Base-by-base conservation (phyloP, 306 rosid species). In the Mucuna pruriens region DNA sequence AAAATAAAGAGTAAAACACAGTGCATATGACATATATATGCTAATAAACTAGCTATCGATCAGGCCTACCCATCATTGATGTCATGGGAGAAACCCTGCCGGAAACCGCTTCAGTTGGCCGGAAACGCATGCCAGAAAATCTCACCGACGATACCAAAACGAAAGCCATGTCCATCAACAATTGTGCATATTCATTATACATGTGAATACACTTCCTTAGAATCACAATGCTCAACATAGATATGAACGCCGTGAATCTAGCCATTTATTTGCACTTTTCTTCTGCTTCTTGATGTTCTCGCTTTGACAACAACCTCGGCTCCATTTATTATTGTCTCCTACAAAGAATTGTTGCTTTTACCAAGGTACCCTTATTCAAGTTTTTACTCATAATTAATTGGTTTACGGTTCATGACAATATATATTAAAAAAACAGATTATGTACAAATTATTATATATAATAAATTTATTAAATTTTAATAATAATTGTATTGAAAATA, bases 181-280 rank as follows among this genome's bases (percentile, higher is more conserved):
- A 29, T 51, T 38, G 58, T 1, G 74, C 87, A 46, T 83, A 85
- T 74, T 89, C 85, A 36, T 82, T 49, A 62, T 81, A 84, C 0
- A 90, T 9, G 46, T 85, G 85, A 5, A 87, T 77, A 63, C 84
- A 87, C 87, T 88, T 92, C 72, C 95, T 86, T 13, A 92, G 76
- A 54, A 86, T 4, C 9, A 94, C 92, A 34, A 55, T 33, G 80
- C 90, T 26, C 62, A 88, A 29, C 72, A 86, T 82, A 19, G 85
- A 85, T 31, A 88, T n/a, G 6, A 77, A 76, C 22, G 76, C 86
- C 86, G 12, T 69, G 40, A 85, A 55, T 86, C 85, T 80, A n/a
- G 54, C 75, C 89, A 89, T 87, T 44, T 67, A 36, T 22, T 46
- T n/a, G n/a, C n/a, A n/a, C n/a, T n/a, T n/a, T 79, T 81, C 55